Percentiles rank a stretch among this genome's conserved stretches.
Evolutionary conservation across 768 basidiomycete genomes (phyloP).

Genomic region (Lactarius hengduanensis): DNA sequence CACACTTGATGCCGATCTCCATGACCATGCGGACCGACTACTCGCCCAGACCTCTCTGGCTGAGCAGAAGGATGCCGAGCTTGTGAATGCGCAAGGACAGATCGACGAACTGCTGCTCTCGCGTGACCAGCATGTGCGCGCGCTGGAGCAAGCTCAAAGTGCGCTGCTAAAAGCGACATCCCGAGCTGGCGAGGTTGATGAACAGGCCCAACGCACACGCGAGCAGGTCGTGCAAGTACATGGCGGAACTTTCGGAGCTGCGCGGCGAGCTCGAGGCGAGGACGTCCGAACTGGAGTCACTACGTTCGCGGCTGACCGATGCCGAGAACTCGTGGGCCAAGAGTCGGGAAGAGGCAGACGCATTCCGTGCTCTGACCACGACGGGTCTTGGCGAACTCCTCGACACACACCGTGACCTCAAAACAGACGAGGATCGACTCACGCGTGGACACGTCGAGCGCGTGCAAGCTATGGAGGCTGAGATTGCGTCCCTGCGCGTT

Average conservation of each 20-base stretch:
- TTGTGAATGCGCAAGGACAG: conserved; percentile 58
- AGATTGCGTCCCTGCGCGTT: conserved; percentile 69
- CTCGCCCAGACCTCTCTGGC: conserved; percentile 69
- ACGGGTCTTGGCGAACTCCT: conserved; percentile 82
- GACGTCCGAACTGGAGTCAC: conserved; percentile 68
- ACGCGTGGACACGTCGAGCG: conserved; percentile 79
- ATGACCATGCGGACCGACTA: conserved; percentile 75
- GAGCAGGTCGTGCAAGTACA: conserved; percentile 68
- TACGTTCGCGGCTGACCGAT: conserved; percentile 64
- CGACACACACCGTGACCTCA: conserved; percentile 83
- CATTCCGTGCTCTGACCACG: conserved; percentile 82
- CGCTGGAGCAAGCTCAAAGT: conserved; percentile 79
- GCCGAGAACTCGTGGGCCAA: conserved; percentile 91
- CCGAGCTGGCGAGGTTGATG: conserved; percentile 77
- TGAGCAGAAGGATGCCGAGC: conserved; percentile 80
- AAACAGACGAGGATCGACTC: conserved; percentile 77
- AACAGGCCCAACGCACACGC: conserved; percentile 65
- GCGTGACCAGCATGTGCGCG: conserved; percentile 81
- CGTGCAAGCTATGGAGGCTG: conserved; percentile 73
- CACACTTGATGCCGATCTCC: conserved; percentile 58
- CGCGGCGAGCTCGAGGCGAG: conserved; percentile 79
- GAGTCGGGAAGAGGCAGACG: conserved; percentile 91
- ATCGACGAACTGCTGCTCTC: conserved; percentile 68
- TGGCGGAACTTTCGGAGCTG: conserved; percentile 74
- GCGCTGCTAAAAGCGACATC: conserved; percentile 75